A percentile compares a stretch with the other conserved stretches of the same genome.
Evolutionary conservation across 805 yeast genomes (phyloP).

Genomic region (Maudiozyma barnettii): DNA sequence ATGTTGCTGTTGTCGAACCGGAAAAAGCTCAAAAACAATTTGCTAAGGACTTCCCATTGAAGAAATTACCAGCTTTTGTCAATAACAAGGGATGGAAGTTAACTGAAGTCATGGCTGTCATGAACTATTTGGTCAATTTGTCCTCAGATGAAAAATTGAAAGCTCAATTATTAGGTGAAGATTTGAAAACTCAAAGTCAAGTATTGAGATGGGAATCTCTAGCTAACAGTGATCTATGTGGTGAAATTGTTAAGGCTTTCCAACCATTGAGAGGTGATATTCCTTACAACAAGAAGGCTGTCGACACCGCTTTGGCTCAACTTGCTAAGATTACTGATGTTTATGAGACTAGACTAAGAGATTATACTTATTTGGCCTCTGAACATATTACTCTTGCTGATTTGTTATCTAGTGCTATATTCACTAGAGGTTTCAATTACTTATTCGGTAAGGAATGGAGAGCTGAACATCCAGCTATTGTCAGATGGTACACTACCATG

Average conservation of each 20-base stretch:
- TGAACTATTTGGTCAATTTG: slow-evolving; percentile 38
- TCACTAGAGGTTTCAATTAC: slow-evolving; percentile 45
- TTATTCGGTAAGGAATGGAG: slow-evolving; percentile 61
- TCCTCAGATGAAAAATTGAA: slow-evolving; percentile 29
- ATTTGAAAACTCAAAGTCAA: slow-evolving; percentile 23
- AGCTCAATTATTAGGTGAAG: slow-evolving; percentile 46
- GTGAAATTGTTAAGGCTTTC: slow-evolving; percentile 41
- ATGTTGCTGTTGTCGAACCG: slow-evolving; percentile 39
- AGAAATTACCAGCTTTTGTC: slow-evolving; percentile 56
- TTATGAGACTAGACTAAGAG: slow-evolving; percentile 48
- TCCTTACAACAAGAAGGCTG: slow-evolving; percentile 70
- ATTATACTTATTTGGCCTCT: slow-evolving; percentile 61
- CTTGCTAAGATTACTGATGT: slow-evolving; percentile 34
- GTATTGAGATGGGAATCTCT: slow-evolving; percentile 73
- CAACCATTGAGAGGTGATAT: slow-evolving; percentile 50
- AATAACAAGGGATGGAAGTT: slow-evolving; percentile 68
- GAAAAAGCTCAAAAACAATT: slow-evolving; percentile 31
- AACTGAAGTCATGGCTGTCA: slow-evolving; percentile 58
- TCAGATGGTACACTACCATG: slow-evolving; percentile 65
- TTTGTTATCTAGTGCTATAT: slow-evolving; percentile 41
- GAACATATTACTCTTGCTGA: slow-evolving; percentile 63
- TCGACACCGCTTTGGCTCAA: slow-evolving; percentile 37
- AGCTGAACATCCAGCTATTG: slow-evolving; percentile 47
- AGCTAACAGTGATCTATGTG: slow-evolving; percentile 57
- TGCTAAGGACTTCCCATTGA: slow-evolving; percentile 50